phyloP scores from a whole-genome alignment of 1,139 yeast species.

The Suhomyces ambrosiae region DNA sequence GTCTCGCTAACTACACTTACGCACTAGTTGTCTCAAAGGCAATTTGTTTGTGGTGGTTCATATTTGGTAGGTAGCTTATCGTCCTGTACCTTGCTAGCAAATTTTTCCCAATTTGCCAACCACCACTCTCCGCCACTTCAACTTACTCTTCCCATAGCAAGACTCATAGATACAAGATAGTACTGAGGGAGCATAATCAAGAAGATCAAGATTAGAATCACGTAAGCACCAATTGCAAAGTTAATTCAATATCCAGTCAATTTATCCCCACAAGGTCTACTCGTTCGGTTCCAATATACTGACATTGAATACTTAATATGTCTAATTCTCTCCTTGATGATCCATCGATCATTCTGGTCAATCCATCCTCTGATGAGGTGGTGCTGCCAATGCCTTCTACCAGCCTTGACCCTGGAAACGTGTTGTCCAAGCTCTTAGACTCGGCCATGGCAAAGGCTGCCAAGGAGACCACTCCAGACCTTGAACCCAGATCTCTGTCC shows the following conservation, averaged over 20 bases:
- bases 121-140: not conserved
- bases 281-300: not conserved
- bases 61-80: no score
- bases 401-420: slow-evolving; percentile 36
- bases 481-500: slow-evolving; percentile 24
- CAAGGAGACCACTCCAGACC: slow-evolving; percentile 47
- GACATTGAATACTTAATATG: no score
- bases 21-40: no score
- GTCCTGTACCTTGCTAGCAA: slow-evolving; percentile 9
- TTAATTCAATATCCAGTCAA: no score
- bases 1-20: no score
- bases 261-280: no score
- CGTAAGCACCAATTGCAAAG: no score
- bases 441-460: slow-evolving; percentile 49
- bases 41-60: no score
- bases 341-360: slow-evolving; percentile 34
- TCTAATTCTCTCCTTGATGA: slow-evolving; percentile 36
- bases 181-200: no score
- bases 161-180: no score
- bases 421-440: slow-evolving; percentile 43
- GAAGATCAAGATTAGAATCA: no score
- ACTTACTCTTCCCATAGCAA: no score
- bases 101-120: slow-evolving; percentile 4
- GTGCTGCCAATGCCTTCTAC: slow-evolving; percentile 8
- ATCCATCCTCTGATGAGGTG: slow-evolving; percentile 11